These are phyloP conservation scores for Jackrogersella multiformis DNA, from an alignment of 495 filamentous ascomycete species.

Conservation along the genomic window DNA sequence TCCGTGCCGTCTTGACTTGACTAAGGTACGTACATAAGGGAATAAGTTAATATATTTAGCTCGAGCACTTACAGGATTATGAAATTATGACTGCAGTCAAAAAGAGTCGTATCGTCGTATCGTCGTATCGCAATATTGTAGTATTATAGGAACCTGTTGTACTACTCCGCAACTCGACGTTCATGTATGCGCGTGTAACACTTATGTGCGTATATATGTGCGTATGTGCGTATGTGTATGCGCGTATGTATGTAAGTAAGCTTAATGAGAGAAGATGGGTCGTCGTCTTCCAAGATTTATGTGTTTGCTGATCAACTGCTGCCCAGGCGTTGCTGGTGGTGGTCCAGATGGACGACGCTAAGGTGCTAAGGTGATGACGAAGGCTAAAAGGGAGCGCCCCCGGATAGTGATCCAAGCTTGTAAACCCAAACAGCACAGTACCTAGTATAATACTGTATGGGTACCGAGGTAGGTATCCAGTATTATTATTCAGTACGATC, in stretches of 20 bases:
- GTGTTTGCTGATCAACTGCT: slow-evolving; percentile 13
- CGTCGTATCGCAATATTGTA: slow-evolving; percentile 22
- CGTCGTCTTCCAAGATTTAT: background rate
- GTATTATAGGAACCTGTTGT: slow-evolving; percentile 6
- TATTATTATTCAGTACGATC: slow-evolving; percentile 2
- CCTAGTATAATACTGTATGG: no score
- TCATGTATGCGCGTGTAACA: slow-evolving; percentile 1
- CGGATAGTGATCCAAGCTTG: slow-evolving; percentile 13
- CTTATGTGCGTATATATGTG: slow-evolving; percentile 11
- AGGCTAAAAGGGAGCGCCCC: background rate
- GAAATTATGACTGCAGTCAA: slow-evolving; percentile 29
- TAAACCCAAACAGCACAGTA: slow-evolving; percentile 22
- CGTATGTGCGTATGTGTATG: background rate
- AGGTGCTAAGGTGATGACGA: background rate
- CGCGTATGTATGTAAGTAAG: slow-evolving; percentile 16
- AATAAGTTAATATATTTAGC: slow-evolving; percentile 21
- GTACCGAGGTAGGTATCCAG: no score
- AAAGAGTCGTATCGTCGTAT: background rate
- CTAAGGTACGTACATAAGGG: slow-evolving; percentile 40
- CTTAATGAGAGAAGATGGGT: slow-evolving; percentile 19
- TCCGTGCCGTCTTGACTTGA: slow-evolving; percentile 19
- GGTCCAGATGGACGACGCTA: slow-evolving; percentile 12
- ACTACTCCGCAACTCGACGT: slow-evolving; percentile 16
- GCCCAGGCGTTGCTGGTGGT: no score
- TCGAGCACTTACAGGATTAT: slow-evolving; percentile 35